Evolutionary conservation across 805 yeast genomes (phyloP), one percentile per base, ranked within the genome.

Genomic region (Hanseniaspora valbyensis): DNA sequence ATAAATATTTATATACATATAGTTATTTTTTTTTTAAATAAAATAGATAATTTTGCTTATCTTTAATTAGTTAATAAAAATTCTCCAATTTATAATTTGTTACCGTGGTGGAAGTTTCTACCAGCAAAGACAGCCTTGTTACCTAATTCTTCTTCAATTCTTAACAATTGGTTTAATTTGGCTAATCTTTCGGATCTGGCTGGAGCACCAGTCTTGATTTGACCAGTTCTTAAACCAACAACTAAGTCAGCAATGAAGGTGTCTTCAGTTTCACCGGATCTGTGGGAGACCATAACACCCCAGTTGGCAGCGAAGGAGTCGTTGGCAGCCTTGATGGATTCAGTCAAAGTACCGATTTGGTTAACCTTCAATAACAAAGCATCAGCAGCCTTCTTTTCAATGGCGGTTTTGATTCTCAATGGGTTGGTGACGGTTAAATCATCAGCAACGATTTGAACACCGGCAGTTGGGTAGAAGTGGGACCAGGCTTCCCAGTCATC

Each of bases 241-340:
- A 87, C 77, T 69, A 90, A 80, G 74, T 90, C 97, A 67, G 98
- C 97, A 72, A 90, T 90, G 77, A 86, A 82, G 66, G 94, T 83
- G 75, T 92, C 98, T 78, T 92, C 98, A 61, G 96, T 89, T 80
- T 90, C 98, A 77, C 98, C 98, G 64, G 96, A 89, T 82, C 98
- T 88, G 87, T 90, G 98, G 66, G 96, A 89, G 65, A 92, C 97
- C 96, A 90, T 89, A 69, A 89, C 96, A 79, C 96, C 96, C 98
- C 98, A 90, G 68, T 87, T 87, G 58, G 96, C 96, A 59, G 80
- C 81, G 75, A 80, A 89, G 54, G 97, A 85, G 73, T 84, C 92
- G 71, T 84, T 74, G 66, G 97, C 96, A 66, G 97, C 96, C 72
- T 87, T 78, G 74, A 90, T 88, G 58, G 97, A 86, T 80, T 90